phyloP scores from a whole-genome alignment of 768 basidiomycete genomes.

The Boletus reticulatus region DNA sequence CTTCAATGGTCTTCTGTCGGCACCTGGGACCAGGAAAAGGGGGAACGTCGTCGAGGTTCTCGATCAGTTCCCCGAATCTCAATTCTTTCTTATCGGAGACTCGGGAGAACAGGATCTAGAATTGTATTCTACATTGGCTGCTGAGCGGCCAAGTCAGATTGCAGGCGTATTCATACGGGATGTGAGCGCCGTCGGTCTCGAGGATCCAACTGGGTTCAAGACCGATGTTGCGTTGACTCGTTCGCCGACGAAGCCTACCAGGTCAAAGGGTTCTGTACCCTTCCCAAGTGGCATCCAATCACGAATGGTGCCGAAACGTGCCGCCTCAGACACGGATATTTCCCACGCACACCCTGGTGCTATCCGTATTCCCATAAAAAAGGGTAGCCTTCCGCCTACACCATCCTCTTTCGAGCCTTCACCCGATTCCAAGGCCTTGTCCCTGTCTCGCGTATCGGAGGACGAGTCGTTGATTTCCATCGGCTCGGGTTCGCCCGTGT shows the following conservation, averaged over 20 bases:
- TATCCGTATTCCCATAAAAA: conserved; percentile 13
- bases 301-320: conserved; percentile 13
- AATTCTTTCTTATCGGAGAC: conserved; percentile 88
- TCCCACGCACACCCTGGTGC: conserved; percentile 2
- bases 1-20: conserved; percentile 78
- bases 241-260: conserved; percentile 1
- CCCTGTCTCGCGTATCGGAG: conserved; percentile 14
- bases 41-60: conserved; percentile 77
- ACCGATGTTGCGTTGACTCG: neutral
- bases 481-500: conserved; percentile 18
- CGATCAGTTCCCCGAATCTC: conserved; percentile 66
- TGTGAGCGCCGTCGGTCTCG: conserved; percentile 46
- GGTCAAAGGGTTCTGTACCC: conserved; percentile 8
- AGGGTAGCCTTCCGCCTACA: conserved; percentile 11
- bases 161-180: conserved; percentile 84
- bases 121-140: conserved; percentile 76
- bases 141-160: conserved; percentile 66
- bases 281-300: neutral
- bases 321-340: conserved; percentile 20
- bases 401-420: conserved; percentile 10
- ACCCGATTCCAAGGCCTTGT: conserved; percentile 7
- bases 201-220: conserved; percentile 60
- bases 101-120: conserved; percentile 95
- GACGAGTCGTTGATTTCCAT: conserved; percentile 25
- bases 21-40: conserved; percentile 81